phyloP scores from a whole-genome alignment of 257 asterid species.

The Nicotiana obtusifolia region DNA sequence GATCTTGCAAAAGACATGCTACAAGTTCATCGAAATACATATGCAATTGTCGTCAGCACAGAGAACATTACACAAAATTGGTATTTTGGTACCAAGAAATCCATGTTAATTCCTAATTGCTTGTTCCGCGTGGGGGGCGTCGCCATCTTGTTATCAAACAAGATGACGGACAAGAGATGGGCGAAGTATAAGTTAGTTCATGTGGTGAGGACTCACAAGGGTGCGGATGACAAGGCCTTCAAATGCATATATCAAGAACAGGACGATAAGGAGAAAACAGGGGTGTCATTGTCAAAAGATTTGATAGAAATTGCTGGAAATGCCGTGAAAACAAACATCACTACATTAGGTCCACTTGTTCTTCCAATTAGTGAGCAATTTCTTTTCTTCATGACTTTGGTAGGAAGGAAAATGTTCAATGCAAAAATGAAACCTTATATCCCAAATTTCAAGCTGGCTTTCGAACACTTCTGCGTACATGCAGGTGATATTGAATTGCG shows the following conservation, averaged over 20 bases:
- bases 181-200: constrained; percentile 37
- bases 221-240: constrained; percentile 31
- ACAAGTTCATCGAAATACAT: constrained; percentile 27
- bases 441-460: constrained; percentile 41
- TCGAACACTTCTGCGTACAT: constrained; percentile 44
- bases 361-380: constrained; percentile 40
- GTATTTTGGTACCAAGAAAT: constrained; percentile 34
- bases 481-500: background rate
- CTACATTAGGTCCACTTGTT: constrained; percentile 36
- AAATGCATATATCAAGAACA: constrained; percentile 36
- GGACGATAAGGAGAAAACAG: constrained; percentile 25
- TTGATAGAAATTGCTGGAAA: constrained; percentile 35
- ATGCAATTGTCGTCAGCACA: constrained; percentile 36
- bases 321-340: constrained; percentile 36
- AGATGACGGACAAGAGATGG: constrained; percentile 11
- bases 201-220: constrained; percentile 36
- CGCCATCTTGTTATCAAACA: constrained; percentile 31
- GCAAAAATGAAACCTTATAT: constrained; percentile 25
- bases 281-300: constrained; percentile 35
- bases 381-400: constrained; percentile 24
- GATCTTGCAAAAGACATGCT: constrained; percentile 37
- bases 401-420: constrained; percentile 19
- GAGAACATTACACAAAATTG: constrained; percentile 43
- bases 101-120: constrained; percentile 46
- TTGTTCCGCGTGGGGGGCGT: constrained; percentile 39